Conservation (phyloP, 768 basidiomycete species). For the Termitomyces sp. region DNA sequence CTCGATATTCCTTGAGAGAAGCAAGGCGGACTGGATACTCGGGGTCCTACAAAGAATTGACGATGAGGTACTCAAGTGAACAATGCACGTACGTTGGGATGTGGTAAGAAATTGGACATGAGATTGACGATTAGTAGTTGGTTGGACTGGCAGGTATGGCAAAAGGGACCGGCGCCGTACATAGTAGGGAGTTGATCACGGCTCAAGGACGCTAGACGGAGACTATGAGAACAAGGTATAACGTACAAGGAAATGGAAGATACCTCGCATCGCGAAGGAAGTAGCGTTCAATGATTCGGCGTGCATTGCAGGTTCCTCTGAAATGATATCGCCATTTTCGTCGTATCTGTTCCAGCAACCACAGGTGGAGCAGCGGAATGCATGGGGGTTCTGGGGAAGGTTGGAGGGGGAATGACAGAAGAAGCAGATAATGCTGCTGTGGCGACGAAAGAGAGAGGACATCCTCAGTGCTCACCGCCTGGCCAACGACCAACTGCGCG, state of each 20-base stretch:
- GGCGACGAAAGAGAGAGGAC: slow-evolving; percentile 47
- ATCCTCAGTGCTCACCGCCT: slow-evolving; percentile 14
- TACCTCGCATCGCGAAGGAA: slow-evolving; percentile 73
- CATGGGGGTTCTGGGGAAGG: slow-evolving; percentile 40
- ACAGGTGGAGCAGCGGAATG: slow-evolving; percentile 65
- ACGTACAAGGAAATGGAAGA: slow-evolving; percentile 12
- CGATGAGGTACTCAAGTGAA: not conserved
- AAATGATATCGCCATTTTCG: slow-evolving; percentile 66
- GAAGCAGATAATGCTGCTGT: slow-evolving; percentile 52
- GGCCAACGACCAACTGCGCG: not conserved
- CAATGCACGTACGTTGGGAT: slow-evolving; percentile 53
- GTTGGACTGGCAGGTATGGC: slow-evolving; percentile 88
- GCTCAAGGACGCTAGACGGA: slow-evolving; percentile 52
- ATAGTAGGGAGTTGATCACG: slow-evolving; percentile 62
- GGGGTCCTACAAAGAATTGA: slow-evolving; percentile 48
- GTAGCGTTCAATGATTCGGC: slow-evolving; percentile 63
- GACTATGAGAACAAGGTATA: not conserved
- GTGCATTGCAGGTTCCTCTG: slow-evolving; percentile 87
- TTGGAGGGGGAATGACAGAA: slow-evolving; percentile 55
- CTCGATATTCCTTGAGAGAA: slow-evolving; percentile 64
- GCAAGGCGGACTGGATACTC: slow-evolving; percentile 61
- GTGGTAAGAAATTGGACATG: slow-evolving; percentile 83
- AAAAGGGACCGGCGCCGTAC: slow-evolving; percentile 65
- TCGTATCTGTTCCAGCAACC: slow-evolving; percentile 74
- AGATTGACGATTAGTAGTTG: slow-evolving; percentile 84